Evolutionary conservation across 2,329 filamentous ascomycete genomes (phyloP).

Genomic region (Alternaria brassicae): DNA sequence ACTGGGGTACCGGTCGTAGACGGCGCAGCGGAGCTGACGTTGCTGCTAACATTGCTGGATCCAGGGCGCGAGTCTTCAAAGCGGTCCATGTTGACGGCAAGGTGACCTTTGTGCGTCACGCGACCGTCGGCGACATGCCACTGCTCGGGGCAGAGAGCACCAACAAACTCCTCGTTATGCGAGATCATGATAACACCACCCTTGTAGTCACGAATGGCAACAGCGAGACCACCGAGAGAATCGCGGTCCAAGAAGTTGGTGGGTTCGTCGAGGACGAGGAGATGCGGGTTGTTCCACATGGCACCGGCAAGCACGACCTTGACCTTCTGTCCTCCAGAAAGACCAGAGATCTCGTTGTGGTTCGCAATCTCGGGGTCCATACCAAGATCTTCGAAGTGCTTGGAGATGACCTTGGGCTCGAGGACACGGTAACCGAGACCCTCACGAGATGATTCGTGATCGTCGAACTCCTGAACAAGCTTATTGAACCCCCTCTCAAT

Average conservation of each 20-base stretch:
- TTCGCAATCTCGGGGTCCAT: slow-evolving; percentile 98
- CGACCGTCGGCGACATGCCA: slow-evolving; percentile 92
- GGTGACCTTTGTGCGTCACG: slow-evolving; percentile 81
- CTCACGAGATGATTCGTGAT: slow-evolving; percentile 98
- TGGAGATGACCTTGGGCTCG: slow-evolving; percentile 90
- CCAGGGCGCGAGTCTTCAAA: slow-evolving; percentile 84
- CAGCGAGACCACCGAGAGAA: slow-evolving; percentile 93
- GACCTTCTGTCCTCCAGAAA: slow-evolving; percentile 97
- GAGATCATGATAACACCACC: slow-evolving; percentile 99
- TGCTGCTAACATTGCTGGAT: slow-evolving; percentile 60
- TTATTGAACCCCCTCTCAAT: slow-evolving; percentile 87
- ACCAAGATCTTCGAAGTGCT: slow-evolving; percentile 97
- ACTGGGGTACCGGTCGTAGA: slow-evolving; percentile 66
- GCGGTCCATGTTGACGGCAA: slow-evolving; percentile 76
- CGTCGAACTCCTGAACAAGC: slow-evolving; percentile 96
- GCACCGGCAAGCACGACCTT: slow-evolving; percentile 97
- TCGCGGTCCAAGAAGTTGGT: slow-evolving; percentile 99
- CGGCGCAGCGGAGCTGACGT: slow-evolving; percentile 46
- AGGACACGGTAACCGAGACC: slow-evolving; percentile 95
- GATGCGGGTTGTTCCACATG: slow-evolving; percentile 99
- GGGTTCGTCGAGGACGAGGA: slow-evolving; percentile 96
- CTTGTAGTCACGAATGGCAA: slow-evolving; percentile 97
- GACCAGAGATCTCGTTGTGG: slow-evolving; percentile 95
- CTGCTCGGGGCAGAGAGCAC: slow-evolving; percentile 92
- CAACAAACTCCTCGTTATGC: slow-evolving; percentile 98